Percentiles rank a stretch among this genome's conserved stretches.
Conservation (phyloP, 768 basidiomycete genomes). For the Serendipita vermifera region DNA sequence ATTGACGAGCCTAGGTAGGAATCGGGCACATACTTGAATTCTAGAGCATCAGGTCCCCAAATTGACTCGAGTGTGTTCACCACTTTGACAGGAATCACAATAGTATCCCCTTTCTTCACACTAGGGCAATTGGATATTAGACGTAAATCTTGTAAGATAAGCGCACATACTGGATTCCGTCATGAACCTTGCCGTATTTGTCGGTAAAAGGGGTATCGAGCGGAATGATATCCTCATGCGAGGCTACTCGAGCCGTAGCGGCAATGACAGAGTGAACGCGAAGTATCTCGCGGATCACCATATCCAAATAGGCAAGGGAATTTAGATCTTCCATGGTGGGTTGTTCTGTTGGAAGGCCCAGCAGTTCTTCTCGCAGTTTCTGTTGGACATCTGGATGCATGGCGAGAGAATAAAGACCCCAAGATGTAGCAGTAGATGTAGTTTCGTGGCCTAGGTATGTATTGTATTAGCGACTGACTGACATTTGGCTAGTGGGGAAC, state of each 20-base stretch:
- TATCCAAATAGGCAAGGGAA: conserved; percentile 24
- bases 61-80: conserved; percentile 22
- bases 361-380: conserved; percentile 25
- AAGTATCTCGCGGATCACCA: conserved; percentile 23
- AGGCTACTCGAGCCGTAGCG: conserved; percentile 19
- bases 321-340: conserved; percentile 23
- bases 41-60: conserved; percentile 27
- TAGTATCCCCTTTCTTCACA: conserved; percentile 14
- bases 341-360: conserved; percentile 16
- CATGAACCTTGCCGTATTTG: conserved; percentile 12
- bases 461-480: neutral
- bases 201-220: conserved; percentile 19
- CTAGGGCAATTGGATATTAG: conserved; percentile 9
- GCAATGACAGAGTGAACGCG: conserved; percentile 20
- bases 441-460: conserved; percentile 18
- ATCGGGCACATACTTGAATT: conserved; percentile 18
- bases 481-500: neutral
- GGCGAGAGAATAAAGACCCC: conserved; percentile 25
- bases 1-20: neutral
- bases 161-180: conserved; percentile 15
- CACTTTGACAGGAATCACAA: conserved; percentile 21
- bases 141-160: no score
- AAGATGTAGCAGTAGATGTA: conserved; percentile 24
- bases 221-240: conserved; percentile 23
- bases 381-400: conserved; percentile 23